Evolutionary conservation across 495 filamentous ascomycete genomes (phyloP), one percentile per base, ranked within the genome.

Genomic region (Trichocladium antarcticum): DNA sequence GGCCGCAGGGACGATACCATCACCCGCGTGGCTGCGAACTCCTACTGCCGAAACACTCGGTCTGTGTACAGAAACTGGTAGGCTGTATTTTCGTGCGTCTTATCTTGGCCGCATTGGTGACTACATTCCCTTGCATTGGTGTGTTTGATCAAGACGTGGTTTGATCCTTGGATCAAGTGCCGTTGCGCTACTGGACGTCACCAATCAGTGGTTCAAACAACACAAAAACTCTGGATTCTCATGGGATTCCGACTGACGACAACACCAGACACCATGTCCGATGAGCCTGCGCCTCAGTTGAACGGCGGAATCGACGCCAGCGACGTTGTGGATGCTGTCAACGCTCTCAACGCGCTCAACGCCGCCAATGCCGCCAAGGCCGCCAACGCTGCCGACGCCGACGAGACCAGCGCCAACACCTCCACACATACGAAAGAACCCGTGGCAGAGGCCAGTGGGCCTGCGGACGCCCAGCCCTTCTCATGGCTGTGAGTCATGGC

Each of bases 401-500:
- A 32, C 17, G 16, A 21, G 29, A 24, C 19, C 17, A 31, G 6
- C n/a, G 19, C n/a, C n/a, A n/a, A n/a, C n/a, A n/a, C n/a, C n/a
- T n/a, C n/a, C n/a, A n/a, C n/a, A n/a, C n/a, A 10, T 17, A 31
- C 1, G 17, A 41, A 7, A 11, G 34, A 46, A 34, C 28, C 45
- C n/a, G 12, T 31, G 14, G 47, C 20, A 37, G 45, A 49, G 16
- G 37, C 24, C 41, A 38, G 7, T 20, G 20, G 5, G 37, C 17
- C 50, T 15, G 16, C 22, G 7, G 45, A 57, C 14, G 12, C 51
- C 6, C 28, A 16, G 19, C 50, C 59, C 31, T 66, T 66, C 37
- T 60, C 61, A 5, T 67, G 64, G 64, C 58, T 67, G 63, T 64
- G 57, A 57, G 63, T 57, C 27, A 34, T 36, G 17, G n/a, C 12